Base-by-base conservation (phyloP, 2,329 filamentous ascomycete species). In the Akanthomyces muscarius region DNA sequence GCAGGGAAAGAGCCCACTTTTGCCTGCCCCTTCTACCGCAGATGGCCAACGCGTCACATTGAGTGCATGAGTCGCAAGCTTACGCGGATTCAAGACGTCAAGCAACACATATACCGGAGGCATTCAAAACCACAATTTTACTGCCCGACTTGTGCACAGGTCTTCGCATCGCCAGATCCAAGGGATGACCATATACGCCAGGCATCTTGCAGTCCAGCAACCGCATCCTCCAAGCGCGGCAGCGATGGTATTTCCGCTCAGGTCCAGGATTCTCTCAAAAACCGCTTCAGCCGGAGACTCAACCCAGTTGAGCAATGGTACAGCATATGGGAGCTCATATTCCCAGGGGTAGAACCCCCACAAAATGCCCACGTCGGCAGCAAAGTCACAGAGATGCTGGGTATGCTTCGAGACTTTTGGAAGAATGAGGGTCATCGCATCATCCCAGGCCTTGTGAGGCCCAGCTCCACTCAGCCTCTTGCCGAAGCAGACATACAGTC, bases 21-120 rank as follows among this genome's bases (percentile, higher is more conserved):
- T 57, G 65, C 66, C 16, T 68, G 66, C 23, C 66, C 66, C 0
- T 68, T 65, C 23, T 68, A 63, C 57, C 48, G 63, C 5, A 62
- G 45, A 48, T 55, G 62, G 56, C 65, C 66, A 5, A 62, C 62
- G 28, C 59, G 55, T 2, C 56, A 68, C 47, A 57, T 58, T 5
- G 61, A 64, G 18, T 68, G 67, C 50, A 61, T 66, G 41, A 66
- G 58, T 21, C 57, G 54, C 54, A 64, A 64, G 30, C 58, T 68
- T 18, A 63, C 54, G 3, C 65, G 67, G 11, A 68, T 68, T 30
- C 62, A 64, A 45, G 67, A 68, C 36, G 66, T 68, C 48, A 68
- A 66, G 52, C 67, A 68, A 52, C 67, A 68, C 42, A 61, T 68
- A 4, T 52, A 48, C 18, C 59, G 67, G 11, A 57, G 56, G 16